Evolutionary conservation across 2,329 filamentous ascomycete genomes (phyloP), one percentile per base, ranked within the genome.

Genomic region (Cladophialophora chaetospira): DNA sequence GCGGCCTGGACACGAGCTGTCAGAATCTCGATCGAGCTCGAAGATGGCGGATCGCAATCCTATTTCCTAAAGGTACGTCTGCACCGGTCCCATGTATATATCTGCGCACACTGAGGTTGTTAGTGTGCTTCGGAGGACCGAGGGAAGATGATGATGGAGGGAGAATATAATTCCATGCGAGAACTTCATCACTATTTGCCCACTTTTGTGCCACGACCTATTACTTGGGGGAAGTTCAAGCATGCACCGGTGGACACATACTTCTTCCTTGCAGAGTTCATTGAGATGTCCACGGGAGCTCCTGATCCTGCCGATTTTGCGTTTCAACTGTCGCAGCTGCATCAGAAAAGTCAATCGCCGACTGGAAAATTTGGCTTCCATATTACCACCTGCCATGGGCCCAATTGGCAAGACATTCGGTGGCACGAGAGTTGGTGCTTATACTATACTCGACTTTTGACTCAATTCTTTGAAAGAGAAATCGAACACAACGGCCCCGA

Each of bases 371-470:
- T 75, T 54, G 74, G 72, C 1, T 76, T 73, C 51, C 68, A 68
- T 25, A 55, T 69, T 15, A 63, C 62, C 5, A 75, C 71, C 0
- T 73, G 63, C 15, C 65, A 68, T 17, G 72, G 73, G 1, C 62
- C 61, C 11, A 58, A 66, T 2, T 49, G 65, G 5, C 70, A 71
- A 51, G 59, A 53, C 2, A 69, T 67, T 0, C 55, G 49, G 1
- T 77, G 71, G 72, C 67, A 73, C 17, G 60, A 66, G 13, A 75
- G 65, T 48, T 78, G 75, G 75, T 69, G 71, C 5, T 57, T 59
- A 2, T 75, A 71, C 57, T 78, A 74, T 58, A 59, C 65, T 0
- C 70, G 71, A 36, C 62, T 70, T 8, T 55, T 77, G 10, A 57
- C 51, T 0, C 63, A 68, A 4, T 67, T 68, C 4, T 64, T 68